Base-by-base conservation (phyloP, 2,329 filamentous ascomycete genomes). In the Pyrenophora tritici-repentis region DNA sequence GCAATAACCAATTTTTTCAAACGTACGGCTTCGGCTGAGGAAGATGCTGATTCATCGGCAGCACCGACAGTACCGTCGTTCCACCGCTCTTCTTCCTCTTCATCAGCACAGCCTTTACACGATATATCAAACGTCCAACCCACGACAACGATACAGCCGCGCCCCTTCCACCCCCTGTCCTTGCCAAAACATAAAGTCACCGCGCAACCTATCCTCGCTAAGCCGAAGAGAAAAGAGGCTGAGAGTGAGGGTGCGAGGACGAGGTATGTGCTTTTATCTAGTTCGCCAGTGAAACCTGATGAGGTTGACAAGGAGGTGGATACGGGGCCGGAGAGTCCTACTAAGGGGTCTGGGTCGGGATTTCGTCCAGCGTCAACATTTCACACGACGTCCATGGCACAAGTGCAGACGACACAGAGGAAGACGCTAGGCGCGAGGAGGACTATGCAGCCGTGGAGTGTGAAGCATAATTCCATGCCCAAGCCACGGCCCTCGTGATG, bases 1-100 rank as follows among this genome's bases (percentile, higher is more conserved):
- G 79, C 70, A 41, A 81, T 85, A 38, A 76, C 78, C 3, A 78
- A 67, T 50, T 84, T 83, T 68, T 84, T 84, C 58, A 68, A 68
- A 13, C n/a, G n/a, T n/a, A n/a, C n/a, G n/a, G n/a, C n/a, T n/a
- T n/a, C n/a, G n/a, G n/a, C n/a, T n/a, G n/a, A n/a, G n/a, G n/a
- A n/a, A n/a, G n/a, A n/a, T n/a, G n/a, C n/a, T n/a, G n/a, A n/a
- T n/a, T n/a, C n/a, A n/a, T n/a, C n/a, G n/a, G n/a, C n/a, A n/a
- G n/a, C n/a, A n/a, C n/a, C n/a, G n/a, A n/a, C n/a, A n/a, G n/a
- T n/a, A n/a, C n/a, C n/a, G n/a, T n/a, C n/a, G n/a, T n/a, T 20
- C 18, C 55, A 61, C 14, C 62, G 61, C 40, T 62, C 64, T n/a
- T 58, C 62, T 6, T 64, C 65, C 12, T 57, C 56, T 0, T 17